Evolutionary conservation across 2,329 filamentous ascomycete genomes (phyloP).

Genomic region (Furcasterigmium sp.): DNA sequence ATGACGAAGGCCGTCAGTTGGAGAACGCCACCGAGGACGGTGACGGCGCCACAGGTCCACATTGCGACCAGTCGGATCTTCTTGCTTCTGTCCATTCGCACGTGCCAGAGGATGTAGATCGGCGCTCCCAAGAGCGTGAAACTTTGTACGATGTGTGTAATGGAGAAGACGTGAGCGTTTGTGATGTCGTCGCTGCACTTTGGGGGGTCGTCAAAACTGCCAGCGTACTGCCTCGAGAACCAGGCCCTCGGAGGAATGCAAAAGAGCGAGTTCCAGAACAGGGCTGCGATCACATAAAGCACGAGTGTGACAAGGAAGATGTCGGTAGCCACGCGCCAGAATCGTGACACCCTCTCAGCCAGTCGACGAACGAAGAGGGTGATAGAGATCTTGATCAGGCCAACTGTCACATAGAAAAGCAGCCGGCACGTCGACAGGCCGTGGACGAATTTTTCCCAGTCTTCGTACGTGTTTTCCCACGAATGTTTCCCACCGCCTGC

Average conservation of each 20-base stretch:
- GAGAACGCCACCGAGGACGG: slow-evolving; percentile 22
- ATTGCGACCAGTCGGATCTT: slow-evolving; percentile 24
- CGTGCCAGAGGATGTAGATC: slow-evolving; percentile 26
- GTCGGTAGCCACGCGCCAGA: slow-evolving; percentile 21
- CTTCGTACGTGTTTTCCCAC: slow-evolving; percentile 9
- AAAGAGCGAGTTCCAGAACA: slow-evolving; percentile 19
- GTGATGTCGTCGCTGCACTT: slow-evolving; percentile 8
- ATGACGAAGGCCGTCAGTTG: slow-evolving; percentile 16
- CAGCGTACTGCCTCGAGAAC: slow-evolving; percentile 7
- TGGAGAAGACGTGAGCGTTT: slow-evolving; percentile 15
- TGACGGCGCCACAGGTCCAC: slow-evolving; percentile 23
- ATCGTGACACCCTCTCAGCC: slow-evolving; percentile 7
- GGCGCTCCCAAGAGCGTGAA: slow-evolving; percentile 24
- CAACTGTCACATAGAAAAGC: slow-evolving; percentile 9
- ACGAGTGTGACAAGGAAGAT: slow-evolving; percentile 20
- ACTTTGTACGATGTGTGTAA: slow-evolving; percentile 26
- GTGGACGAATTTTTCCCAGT: slow-evolving; percentile 9
- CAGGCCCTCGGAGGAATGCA: slow-evolving; percentile 16
- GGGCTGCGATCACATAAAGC: slow-evolving; percentile 16
- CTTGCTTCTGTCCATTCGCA: slow-evolving; percentile 20
- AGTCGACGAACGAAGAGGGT: slow-evolving; percentile 9
- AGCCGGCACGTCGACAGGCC: slow-evolving; percentile 7
- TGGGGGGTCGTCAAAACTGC: neutral
- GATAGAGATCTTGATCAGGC: slow-evolving; percentile 11
- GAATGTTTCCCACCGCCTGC: slow-evolving; percentile 8